Percentiles rank a stretch among this genome's conserved stretches.
phyloP scores from a whole-genome alignment of 2,329 filamentous ascomycete genomes.

The Phaeoacremonium minimum region DNA sequence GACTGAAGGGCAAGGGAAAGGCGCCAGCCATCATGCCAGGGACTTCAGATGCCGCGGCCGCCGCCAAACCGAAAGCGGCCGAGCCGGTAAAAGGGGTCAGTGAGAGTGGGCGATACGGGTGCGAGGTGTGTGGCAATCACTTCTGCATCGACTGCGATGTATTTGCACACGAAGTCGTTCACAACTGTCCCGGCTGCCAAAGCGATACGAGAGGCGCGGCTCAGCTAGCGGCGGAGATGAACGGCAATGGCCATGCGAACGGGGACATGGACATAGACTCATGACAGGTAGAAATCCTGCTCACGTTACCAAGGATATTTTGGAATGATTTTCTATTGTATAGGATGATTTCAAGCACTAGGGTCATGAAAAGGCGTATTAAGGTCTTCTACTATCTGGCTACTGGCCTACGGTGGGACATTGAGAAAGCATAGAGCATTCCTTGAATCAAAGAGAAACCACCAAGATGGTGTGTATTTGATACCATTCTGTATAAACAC shows the following conservation, averaged over 20 bases:
- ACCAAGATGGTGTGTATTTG: slow-evolving; percentile 1
- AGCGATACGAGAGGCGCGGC: slow-evolving; percentile 35
- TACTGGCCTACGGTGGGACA: no score
- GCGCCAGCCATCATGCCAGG: slow-evolving; percentile 1
- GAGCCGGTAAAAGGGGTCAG: slow-evolving; percentile 60
- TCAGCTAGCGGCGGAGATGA: slow-evolving; percentile 2
- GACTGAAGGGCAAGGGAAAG: slow-evolving; percentile 10
- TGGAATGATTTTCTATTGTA: slow-evolving; percentile 9
- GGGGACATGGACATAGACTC: slow-evolving; percentile 42
- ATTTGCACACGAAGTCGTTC: slow-evolving; percentile 87
- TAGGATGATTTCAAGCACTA: not conserved
- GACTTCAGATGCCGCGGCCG: not conserved
- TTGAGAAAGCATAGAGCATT: no score
- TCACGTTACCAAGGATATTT: not conserved
- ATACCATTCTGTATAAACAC: slow-evolving; percentile 5
- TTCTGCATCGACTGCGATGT: slow-evolving; percentile 99
- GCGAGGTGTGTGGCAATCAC: slow-evolving; percentile 79
- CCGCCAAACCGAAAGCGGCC: slow-evolving; percentile 10
- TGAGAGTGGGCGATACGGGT: slow-evolving; percentile 85
- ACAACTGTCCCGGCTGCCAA: slow-evolving; percentile 92
- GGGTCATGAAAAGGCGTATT: no score
- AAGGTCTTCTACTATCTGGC: no score
- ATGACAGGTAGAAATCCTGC: slow-evolving; percentile 9
- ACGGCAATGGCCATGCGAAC: slow-evolving; percentile 20
- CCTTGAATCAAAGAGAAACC: no score